A percentile compares a stretch with the other conserved stretches of the same genome.
phyloP scores from a whole-genome alignment of 2,329 filamentous ascomycete genomes.

The Camillea tinctor region DNA sequence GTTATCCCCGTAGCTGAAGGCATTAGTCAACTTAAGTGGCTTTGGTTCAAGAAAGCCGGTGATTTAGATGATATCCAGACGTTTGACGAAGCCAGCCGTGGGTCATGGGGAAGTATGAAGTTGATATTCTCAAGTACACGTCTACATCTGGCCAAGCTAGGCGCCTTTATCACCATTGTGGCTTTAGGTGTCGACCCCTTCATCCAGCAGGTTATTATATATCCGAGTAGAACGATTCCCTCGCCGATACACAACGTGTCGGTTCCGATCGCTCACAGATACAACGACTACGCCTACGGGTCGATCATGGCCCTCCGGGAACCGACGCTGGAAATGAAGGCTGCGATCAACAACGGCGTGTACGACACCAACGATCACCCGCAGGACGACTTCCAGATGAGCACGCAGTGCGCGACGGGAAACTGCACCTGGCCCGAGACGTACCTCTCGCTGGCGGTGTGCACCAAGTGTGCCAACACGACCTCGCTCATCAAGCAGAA shows the following conservation, averaged over 20 bases:
- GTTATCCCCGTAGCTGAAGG: constrained; percentile 12
- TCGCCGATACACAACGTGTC: constrained; percentile 1
- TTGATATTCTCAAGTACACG: constrained; percentile 7
- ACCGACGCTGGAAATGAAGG: constrained; percentile 12
- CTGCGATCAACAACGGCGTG: constrained; percentile 11
- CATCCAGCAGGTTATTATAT: constrained; percentile 15
- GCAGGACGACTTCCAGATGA: constrained; percentile 5
- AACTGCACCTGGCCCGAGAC: constrained; percentile 13
- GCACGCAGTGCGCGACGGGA: constrained; percentile 6
- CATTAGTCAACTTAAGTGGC: constrained; percentile 18
- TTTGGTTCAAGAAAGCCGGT: constrained; percentile 10
- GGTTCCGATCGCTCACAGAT: constrained; percentile 1
- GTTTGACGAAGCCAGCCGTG: constrained; percentile 17
- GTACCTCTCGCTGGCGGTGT: constrained; percentile 12
- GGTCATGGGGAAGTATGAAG: constrained; percentile 15
- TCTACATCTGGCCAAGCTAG: constrained; percentile 15
- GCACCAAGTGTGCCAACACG: constrained; percentile 13
- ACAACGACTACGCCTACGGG: constrained; percentile 6
- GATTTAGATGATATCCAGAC: constrained; percentile 16
- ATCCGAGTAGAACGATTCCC: constrained; percentile 7
- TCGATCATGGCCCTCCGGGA: constrained; percentile 7
- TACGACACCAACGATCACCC: constrained; percentile 8
- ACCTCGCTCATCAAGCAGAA: constrained; percentile 7
- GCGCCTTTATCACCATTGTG: constrained; percentile 16
- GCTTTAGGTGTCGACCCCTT: constrained; percentile 12